Base-by-base conservation (phyloP, 257 asterid species). In the Nicotiana undulata region DNA sequence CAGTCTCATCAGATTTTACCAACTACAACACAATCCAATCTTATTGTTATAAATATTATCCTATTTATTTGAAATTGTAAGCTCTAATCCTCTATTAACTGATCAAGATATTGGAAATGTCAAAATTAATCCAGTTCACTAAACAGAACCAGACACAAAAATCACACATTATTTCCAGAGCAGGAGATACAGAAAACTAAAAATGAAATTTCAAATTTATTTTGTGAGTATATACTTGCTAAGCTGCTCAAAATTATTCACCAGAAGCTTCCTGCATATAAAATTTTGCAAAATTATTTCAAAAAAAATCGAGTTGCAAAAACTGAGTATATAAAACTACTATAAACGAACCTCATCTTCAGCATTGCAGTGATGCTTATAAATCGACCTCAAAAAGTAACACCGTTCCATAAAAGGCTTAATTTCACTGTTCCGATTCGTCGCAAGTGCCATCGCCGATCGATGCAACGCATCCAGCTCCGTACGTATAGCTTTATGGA, bases 331-430 rank as follows among this genome's bases (percentile, higher is more conserved):
- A 74, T 17, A 66, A 31, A 28, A 55, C 40, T 20, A 8, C 32
- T 29, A 11, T 17, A 17, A 26, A 82, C 80, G 18, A 22, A 86
- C 98, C 98, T 93, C 98, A 77, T 93, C 98, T 83, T 93, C 98
- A 63, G 98, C 98, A 88, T 93, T 93, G 90, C 98, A 93, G 85
- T 93, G 98, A 89, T 93, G 97, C 80, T 89, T 90, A 75, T 93
- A 93, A 85, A 93, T 93, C 77, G 95, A 92, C 88, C 97, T 86
- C 24, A 93, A 82, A 82, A 92, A 89, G 81, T 88, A 91, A 61
- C 92, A 93, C 86, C 91, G 83, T 77, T 88, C 92, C 76, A 83
- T 83, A 88, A 93, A 85, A 82, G 90, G 94, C 60, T 84, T 89
- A 79, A 93, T 92, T 82, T 92, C 97, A 15, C 91, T 90, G 22